phyloP scores from a whole-genome alignment of 164 flowering plant species.

The Annona squamosa region DNA sequence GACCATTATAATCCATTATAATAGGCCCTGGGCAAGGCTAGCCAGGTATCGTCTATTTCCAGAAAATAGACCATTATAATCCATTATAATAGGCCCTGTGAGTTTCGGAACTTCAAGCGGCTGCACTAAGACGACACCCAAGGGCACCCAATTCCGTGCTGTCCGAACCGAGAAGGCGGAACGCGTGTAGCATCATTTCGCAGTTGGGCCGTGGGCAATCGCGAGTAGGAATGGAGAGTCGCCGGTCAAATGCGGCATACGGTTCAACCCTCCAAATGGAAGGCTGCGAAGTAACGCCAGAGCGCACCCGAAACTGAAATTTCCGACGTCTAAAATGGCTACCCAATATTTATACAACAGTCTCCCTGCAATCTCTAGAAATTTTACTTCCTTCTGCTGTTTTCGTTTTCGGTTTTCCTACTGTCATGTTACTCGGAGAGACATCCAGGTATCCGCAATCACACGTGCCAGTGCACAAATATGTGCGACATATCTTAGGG shows the following conservation, averaged over 20 bases:
- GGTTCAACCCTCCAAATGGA: not conserved
- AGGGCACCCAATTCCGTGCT: no score
- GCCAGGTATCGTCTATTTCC: no score
- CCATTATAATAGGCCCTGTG: no score
- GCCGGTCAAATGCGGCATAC: constrained; percentile 9
- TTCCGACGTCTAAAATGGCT: not conserved
- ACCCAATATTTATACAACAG: not conserved
- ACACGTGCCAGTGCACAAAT: not conserved
- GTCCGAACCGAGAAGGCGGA: no score
- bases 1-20: no score
- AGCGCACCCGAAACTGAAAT: not conserved
- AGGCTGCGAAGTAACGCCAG: not conserved
- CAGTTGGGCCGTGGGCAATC: not conserved
- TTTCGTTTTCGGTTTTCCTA: not conserved
- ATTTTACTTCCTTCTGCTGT: not conserved
- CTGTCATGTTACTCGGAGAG: no score
- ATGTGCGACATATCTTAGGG: not conserved
- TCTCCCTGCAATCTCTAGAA: not conserved
- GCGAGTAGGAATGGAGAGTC: not conserved
- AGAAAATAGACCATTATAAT: no score
- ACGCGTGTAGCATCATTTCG: no score
- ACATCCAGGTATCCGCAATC: not conserved
- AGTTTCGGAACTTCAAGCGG: no score
- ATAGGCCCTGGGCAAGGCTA: no score
- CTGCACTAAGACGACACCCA: no score